phyloP scores from a whole-genome alignment of 2,329 filamentous ascomycete species.

The Fusarium penzigii region DNA sequence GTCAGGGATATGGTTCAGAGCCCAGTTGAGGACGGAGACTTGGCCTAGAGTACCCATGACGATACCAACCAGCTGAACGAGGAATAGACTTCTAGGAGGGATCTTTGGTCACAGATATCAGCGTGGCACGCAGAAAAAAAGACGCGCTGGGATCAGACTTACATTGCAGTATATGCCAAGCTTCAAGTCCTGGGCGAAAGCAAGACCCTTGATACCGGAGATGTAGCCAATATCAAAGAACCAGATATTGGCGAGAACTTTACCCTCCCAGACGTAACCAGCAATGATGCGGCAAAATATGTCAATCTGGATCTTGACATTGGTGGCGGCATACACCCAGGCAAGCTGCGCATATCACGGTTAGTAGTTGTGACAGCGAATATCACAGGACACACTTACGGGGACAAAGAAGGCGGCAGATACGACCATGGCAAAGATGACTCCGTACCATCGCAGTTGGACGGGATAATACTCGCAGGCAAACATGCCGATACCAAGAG shows the following conservation, averaged over 20 bases:
- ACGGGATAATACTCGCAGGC: slow-evolving; percentile 34
- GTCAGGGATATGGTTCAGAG: slow-evolving; percentile 46
- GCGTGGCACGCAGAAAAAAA: too few species aligned
- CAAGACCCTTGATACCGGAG: slow-evolving; percentile 42
- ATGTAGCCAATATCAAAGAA: slow-evolving; percentile 43
- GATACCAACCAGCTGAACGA: slow-evolving; percentile 44
- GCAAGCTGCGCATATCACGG: slow-evolving; percentile 22
- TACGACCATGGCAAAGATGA: slow-evolving; percentile 28
- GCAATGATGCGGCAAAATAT: slow-evolving; percentile 46
- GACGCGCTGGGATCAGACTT: slow-evolving; percentile 4
- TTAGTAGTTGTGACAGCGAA: too few species aligned
- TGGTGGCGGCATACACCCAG: slow-evolving; percentile 41
- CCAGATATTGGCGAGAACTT: slow-evolving; percentile 41
- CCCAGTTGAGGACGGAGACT: slow-evolving; percentile 40
- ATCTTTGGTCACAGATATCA: slow-evolving; percentile 26
- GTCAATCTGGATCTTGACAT: slow-evolving; percentile 46
- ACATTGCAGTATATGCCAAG: slow-evolving; percentile 43
- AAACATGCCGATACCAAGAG: slow-evolving; percentile 31
- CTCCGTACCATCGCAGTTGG: slow-evolving; percentile 35
- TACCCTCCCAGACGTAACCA: slow-evolving; percentile 47
- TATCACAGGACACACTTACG: slow-evolving; percentile 10
- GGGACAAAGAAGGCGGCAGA: slow-evolving; percentile 33
- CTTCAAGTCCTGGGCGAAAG: slow-evolving; percentile 47
- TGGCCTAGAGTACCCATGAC: slow-evolving; percentile 47
- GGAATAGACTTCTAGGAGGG: slow-evolving; percentile 46